A percentile compares a stretch with the other conserved stretches of the same genome.
phyloP scores from a whole-genome alignment of 305 asterid species.

The Withania somnifera region DNA sequence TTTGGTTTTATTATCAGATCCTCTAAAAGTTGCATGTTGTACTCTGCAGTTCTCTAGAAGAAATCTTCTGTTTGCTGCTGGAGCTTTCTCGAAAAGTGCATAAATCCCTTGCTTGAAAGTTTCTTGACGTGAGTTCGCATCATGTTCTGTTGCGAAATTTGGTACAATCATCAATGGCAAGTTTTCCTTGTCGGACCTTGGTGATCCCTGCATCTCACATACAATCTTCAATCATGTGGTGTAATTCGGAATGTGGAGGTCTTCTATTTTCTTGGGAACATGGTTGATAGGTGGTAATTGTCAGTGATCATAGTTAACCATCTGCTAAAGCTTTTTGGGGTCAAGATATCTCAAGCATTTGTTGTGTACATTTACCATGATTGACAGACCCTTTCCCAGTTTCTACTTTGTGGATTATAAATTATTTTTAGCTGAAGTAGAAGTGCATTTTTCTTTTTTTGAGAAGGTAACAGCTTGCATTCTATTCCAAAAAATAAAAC shows the following conservation, averaged over 20 bases:
- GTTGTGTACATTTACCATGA: neutral
- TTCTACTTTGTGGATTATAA: neutral
- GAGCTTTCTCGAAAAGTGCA: conserved; percentile 55
- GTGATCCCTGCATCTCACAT: neutral
- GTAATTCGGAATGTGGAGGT: too few species aligned
- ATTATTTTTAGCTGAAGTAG: neutral
- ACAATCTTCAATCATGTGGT: too few species aligned
- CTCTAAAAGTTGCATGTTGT: neutral
- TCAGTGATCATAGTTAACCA: neutral
- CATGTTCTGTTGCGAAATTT: too few species aligned
- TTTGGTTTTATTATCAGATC: neutral
- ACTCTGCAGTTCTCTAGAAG: conserved; percentile 71
- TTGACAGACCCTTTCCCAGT: neutral
- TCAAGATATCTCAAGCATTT: neutral
- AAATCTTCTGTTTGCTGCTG: conserved; percentile 91
- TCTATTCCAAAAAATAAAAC: too few species aligned
- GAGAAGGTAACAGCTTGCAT: too few species aligned
- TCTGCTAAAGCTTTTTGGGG: neutral
- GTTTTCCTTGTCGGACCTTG: too few species aligned
- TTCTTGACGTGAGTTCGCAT: neutral
- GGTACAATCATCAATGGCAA: too few species aligned
- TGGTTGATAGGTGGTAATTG: neutral
- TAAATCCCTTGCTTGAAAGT: neutral
- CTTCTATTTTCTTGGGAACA: neutral
- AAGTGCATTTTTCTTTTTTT: too few species aligned